Conservation (phyloP, 352 stramenopile genomes). For the Peronospora tabacina region DNA sequence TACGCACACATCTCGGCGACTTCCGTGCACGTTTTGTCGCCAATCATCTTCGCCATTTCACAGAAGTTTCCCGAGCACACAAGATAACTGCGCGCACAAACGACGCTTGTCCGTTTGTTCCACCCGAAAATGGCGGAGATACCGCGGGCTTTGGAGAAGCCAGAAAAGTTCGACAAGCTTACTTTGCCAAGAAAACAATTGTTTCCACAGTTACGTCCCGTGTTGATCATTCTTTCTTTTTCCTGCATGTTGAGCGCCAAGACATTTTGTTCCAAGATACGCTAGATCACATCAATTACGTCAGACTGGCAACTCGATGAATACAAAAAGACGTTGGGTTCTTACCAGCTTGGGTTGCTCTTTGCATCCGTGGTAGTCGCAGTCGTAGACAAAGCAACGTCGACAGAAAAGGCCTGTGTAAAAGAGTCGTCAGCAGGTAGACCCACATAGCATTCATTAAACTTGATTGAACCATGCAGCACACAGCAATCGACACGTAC, state of each 20-base stretch:
- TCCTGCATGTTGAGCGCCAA: conserved; percentile 36
- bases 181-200: conserved; percentile 59
- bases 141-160: conserved; percentile 44
- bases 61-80: conserved; percentile 71
- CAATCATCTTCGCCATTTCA: conserved; percentile 61
- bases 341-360: conserved; percentile 50
- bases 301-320: conserved; percentile 3
- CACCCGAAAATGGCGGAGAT: conserved; percentile 48
- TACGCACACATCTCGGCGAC: conserved; percentile 67
- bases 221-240: conserved; percentile 37
- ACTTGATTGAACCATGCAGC: not conserved
- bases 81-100: conserved; percentile 57
- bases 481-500: conserved; percentile 22
- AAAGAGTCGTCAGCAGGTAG: not conserved
- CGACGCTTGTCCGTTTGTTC: conserved; percentile 33
- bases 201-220: conserved; percentile 66
- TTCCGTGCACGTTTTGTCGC: conserved; percentile 59
- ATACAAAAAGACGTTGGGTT: not conserved
- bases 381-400: conserved; percentile 80
- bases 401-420: conserved; percentile 61
- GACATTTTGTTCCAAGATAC: conserved; percentile 56
- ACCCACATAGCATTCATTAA: not conserved
- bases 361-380: conserved; percentile 66
- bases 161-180: conserved; percentile 18
- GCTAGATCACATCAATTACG: conserved; percentile 22